Evolutionary conservation across 148 eudicot species (phyloP).

Genomic region (Rhododendron williamsianum): DNA sequence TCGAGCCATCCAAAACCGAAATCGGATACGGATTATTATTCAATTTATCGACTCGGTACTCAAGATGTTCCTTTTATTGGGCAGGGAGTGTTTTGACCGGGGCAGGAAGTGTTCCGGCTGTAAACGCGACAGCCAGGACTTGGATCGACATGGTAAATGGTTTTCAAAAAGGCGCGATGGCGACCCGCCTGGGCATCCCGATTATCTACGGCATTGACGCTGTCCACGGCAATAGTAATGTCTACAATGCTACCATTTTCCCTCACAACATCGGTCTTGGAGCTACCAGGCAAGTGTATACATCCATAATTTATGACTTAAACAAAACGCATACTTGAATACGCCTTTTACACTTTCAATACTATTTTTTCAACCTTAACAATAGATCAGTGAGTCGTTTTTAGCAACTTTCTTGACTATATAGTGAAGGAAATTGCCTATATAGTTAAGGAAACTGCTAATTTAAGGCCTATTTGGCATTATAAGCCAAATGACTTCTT

Average conservation of each 20-base stretch:
- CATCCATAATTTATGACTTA: not conserved
- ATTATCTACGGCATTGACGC: not conserved
- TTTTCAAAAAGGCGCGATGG: not conserved
- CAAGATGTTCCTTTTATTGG: not conserved
- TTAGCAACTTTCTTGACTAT: too few species aligned
- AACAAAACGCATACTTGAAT: too few species aligned
- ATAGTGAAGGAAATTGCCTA: too few species aligned
- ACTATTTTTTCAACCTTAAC: too few species aligned
- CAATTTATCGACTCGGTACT: not conserved
- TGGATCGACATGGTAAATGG: not conserved
- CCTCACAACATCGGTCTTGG: slow-evolving; percentile 1
- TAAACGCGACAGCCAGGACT: not conserved
- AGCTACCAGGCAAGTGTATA: not conserved
- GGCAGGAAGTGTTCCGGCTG: not conserved
- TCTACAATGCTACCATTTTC: not conserved
- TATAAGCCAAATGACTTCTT: too few species aligned
- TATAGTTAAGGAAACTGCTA: too few species aligned
- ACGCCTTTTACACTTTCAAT: too few species aligned
- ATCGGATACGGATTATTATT: too few species aligned
- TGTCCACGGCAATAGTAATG: not conserved
- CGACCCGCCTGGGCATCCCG: not conserved
- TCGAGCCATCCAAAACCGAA: too few species aligned
- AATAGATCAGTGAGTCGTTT: too few species aligned
- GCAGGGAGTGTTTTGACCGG: not conserved
- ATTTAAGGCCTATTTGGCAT: too few species aligned